These are phyloP conservation scores for Cercospora citrullina DNA, from an alignment of 2,329 filamentous ascomycete genomes.

Conservation along the genomic window DNA sequence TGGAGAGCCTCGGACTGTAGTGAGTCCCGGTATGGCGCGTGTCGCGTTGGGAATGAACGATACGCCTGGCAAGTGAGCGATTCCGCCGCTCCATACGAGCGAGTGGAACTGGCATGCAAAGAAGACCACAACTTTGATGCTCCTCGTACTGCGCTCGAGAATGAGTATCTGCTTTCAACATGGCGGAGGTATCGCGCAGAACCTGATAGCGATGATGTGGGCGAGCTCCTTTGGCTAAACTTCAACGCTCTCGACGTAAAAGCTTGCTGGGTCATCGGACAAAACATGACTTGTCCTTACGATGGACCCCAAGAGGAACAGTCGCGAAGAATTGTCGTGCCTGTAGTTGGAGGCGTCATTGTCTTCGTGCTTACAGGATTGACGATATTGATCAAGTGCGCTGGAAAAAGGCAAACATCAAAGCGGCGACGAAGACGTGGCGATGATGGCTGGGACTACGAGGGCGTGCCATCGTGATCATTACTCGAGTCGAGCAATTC, in stretches of 20 bases:
- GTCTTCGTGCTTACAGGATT: slow-evolving; percentile 61
- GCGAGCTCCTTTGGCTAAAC: slow-evolving; percentile 55
- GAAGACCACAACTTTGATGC: slow-evolving; percentile 54
- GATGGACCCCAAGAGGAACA: slow-evolving; percentile 36
- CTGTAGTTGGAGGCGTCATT: slow-evolving; percentile 62
- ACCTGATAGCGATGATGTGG: slow-evolving; percentile 32
- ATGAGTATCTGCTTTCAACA: slow-evolving; percentile 54
- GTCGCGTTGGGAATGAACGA: slow-evolving; percentile 55
- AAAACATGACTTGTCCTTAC: slow-evolving; percentile 62
- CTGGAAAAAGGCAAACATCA: slow-evolving; percentile 58
- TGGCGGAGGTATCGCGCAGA: slow-evolving; percentile 27
- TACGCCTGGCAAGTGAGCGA: slow-evolving; percentile 59
- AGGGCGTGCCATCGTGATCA: slow-evolving; percentile 58
- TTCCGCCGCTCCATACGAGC: slow-evolving; percentile 41
- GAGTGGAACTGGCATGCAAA: slow-evolving; percentile 50
- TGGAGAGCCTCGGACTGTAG: slow-evolving; percentile 62
- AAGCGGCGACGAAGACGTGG: slow-evolving; percentile 49
- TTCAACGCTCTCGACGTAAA: slow-evolving; percentile 59
- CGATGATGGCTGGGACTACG: slow-evolving; percentile 63
- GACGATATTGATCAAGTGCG: slow-evolving; percentile 65
- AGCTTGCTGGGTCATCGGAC: slow-evolving; percentile 62
- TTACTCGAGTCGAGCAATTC: neutral
- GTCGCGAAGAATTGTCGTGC: slow-evolving; percentile 57
- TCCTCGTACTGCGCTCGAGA: slow-evolving; percentile 64
- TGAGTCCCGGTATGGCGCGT: slow-evolving; percentile 54